phyloP scores from a whole-genome alignment of 768 basidiomycete genomes.

The Pisolithus albus region DNA sequence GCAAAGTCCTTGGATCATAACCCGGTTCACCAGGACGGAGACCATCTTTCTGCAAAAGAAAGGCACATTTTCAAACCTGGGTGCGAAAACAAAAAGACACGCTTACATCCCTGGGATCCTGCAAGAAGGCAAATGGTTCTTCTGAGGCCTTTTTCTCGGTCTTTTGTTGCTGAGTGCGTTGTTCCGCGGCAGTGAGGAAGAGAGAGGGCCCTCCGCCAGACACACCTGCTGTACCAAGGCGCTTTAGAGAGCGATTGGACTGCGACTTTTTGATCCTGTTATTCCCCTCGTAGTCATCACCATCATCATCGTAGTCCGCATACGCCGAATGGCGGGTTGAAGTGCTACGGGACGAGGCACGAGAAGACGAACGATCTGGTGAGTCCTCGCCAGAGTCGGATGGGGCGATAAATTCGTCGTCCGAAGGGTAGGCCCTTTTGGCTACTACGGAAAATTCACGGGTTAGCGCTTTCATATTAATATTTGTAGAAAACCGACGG shows the following conservation, averaged over 20 bases:
- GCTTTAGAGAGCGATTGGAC: conserved; percentile 27
- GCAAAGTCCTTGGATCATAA: conserved; percentile 87
- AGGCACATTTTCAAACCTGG: not conserved
- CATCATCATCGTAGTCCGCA: conserved; percentile 31
- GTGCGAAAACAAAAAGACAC: not conserved
- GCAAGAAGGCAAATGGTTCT: conserved; percentile 68
- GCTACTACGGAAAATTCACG: conserved; percentile 22
- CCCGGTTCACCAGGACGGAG: conserved; percentile 69
- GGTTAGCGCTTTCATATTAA: not conserved
- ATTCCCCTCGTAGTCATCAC: conserved; percentile 36
- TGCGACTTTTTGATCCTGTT: conserved; percentile 33
- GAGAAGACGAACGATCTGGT: conserved; percentile 44
- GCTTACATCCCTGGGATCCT: conserved; percentile 64
- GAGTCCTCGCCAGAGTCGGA: conserved; percentile 56
- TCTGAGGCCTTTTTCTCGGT: conserved; percentile 77
- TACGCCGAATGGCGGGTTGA: conserved; percentile 29
- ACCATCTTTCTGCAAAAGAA: conserved; percentile 61
- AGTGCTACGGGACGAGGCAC: conserved; percentile 38
- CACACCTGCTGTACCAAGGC: conserved; percentile 20
- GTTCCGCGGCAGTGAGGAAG: conserved; percentile 83
- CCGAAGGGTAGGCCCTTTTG: conserved; percentile 36
- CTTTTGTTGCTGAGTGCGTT: conserved; percentile 67
- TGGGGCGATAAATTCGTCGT: conserved; percentile 69
- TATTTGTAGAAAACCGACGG: conserved; percentile 29
- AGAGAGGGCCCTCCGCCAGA: conserved; percentile 28